phyloP scores from a whole-genome alignment of 1,284 basidiomycete genomes.

The Austroboletus niveus region DNA sequence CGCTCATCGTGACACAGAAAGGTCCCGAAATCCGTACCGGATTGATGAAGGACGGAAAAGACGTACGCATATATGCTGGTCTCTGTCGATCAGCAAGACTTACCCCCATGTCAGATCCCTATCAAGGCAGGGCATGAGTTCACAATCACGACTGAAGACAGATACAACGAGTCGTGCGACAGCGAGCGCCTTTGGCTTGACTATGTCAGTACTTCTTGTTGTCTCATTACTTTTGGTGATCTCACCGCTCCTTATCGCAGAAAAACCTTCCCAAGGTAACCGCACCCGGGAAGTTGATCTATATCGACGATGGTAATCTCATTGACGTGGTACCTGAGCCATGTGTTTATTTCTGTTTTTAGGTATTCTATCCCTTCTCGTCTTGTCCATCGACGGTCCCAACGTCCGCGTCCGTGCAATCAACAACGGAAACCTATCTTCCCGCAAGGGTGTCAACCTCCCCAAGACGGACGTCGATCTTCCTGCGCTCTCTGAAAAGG shows the following conservation, averaged over 20 bases:
- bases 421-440: constrained; percentile 93
- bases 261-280: constrained; percentile 94
- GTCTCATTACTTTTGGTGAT: constrained; percentile 10
- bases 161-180: constrained; percentile 79
- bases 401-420: constrained; percentile 85
- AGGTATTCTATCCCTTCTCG: constrained; percentile 93
- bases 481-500: constrained; percentile 96
- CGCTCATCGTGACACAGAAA: constrained; percentile 58
- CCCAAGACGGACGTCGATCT: constrained; percentile 98
- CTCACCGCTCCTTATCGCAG: constrained; percentile 39
- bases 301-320: constrained; percentile 86
- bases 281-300: constrained; percentile 93
- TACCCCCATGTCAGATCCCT: constrained; percentile 54
- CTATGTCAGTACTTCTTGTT: constrained; percentile 60
- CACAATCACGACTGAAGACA: constrained; percentile 82
- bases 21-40: constrained; percentile 99
- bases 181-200: constrained; percentile 88
- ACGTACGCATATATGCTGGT: constrained; percentile 44
- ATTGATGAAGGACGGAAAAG: constrained; percentile 82
- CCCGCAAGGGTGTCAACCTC: constrained; percentile 99
- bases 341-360: constrained; percentile 4
- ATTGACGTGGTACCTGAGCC: background rate
- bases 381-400: constrained; percentile 80
- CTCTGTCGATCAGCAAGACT: constrained; percentile 6
- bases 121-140: constrained; percentile 95